Percentiles rank a stretch among this genome's conserved stretches.
Conservation (phyloP, 805 yeast genomes). For the Myxozyma monticola region DNA sequence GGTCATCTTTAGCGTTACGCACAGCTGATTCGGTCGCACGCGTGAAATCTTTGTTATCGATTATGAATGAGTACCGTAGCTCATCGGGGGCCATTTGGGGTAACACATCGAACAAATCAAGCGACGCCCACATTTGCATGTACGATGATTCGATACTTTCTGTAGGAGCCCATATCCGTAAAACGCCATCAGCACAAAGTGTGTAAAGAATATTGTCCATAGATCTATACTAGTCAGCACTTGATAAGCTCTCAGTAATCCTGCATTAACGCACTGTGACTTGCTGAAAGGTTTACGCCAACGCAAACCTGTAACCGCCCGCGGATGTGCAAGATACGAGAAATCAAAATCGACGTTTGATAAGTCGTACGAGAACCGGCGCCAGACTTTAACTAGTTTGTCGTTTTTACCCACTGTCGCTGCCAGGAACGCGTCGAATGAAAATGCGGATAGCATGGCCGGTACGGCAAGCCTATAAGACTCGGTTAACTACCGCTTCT, state of each 20-base stretch:
- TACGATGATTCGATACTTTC: constrained; percentile 31
- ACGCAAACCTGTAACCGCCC: constrained; percentile 54
- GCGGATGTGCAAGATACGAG: constrained; percentile 64
- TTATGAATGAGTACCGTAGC: constrained; percentile 22
- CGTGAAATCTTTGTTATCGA: constrained; percentile 32
- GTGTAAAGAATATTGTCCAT: constrained; percentile 63
- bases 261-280: constrained; percentile 33
- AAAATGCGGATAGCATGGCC: constrained; percentile 55
- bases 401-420: constrained; percentile 67
- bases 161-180: constrained; percentile 60
- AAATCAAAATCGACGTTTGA: constrained; percentile 63
- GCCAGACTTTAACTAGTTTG: constrained; percentile 73
- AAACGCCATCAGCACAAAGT: constrained; percentile 54
- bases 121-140: constrained; percentile 54
- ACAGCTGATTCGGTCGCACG: constrained; percentile 34
- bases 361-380: constrained; percentile 65
- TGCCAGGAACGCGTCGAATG: constrained; percentile 67
- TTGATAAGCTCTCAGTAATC: too few species aligned
- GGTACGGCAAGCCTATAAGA: constrained; percentile 61
- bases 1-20: constrained; percentile 18
- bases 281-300: constrained; percentile 53
- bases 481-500: too few species aligned
- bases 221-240: constrained; percentile 9
- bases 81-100: constrained; percentile 22
- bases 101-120: constrained; percentile 38